Base-by-base conservation (phyloP, 129 eudicot species). In the Kitagawia praeruptora region DNA sequence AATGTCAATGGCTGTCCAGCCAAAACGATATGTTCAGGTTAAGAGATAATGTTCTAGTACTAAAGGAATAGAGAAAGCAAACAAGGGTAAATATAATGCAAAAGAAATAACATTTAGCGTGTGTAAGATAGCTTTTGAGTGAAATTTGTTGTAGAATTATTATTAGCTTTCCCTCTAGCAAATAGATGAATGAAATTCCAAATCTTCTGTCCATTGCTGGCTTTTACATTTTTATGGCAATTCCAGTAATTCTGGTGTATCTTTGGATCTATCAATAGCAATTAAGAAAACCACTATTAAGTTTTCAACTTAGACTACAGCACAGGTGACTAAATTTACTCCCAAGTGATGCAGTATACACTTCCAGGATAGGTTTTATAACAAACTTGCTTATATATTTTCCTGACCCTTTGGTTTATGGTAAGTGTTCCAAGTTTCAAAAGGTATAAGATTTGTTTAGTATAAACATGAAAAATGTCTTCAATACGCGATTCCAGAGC, bases 1-100 rank as follows among this genome's bases (percentile, higher is more conserved):
- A 14, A 91, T 91, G 88, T 86, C 87, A 8, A 75, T n/a, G 66
- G 83, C 83, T 8, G 77, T 85, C 79, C 87, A 85, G 67, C 87
- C 89, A 53, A 91, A 85, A 84, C 80, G 83, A 56, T 37, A 54
- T 40, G 76, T 78, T 81, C 81, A 82, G 78, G 79, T 79, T 28
- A 83, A 76, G 58, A 86, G 88, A 83, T 88, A 87, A 88, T 66
- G 72, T 39, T 51, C 39, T 58, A 48, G 66, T 72, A 34, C 23
- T 6, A 5, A 67, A 34, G n/a, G 15, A 63, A 63, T 31, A 63
- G 45, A 67, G 64, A 48, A 9, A 63, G 45, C 63, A 28, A 71
- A 18, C 64, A 21, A 21, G 28, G n/a, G 64, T 54, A n/a, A 15
- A 34, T 5, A 67, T 47, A 66, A 13, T 19, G 70, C 70, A 64